Base-by-base conservation (phyloP, 495 filamentous ascomycete species). In the Neurospora cerealis region DNA sequence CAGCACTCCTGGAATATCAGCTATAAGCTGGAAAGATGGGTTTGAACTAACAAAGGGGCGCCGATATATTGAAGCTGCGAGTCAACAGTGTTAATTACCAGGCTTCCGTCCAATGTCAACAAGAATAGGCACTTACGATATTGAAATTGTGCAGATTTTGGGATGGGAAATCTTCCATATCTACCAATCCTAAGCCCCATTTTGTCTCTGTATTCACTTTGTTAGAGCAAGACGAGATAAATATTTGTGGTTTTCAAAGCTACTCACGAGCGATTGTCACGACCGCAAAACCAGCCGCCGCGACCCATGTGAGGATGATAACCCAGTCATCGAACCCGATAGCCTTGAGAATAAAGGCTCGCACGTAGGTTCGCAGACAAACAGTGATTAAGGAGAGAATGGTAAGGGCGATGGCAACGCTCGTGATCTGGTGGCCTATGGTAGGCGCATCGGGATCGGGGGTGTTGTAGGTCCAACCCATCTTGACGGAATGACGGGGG, bases 401-500 rank as follows among this genome's bases (percentile, higher is more conserved):
- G 15, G 81, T 84, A 44, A 85, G 75, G 36, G 77, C 70, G 5
- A 73, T 71, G 9, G 80, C 78, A 41, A 84, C 76, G 24, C 78
- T 79, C 4, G 80, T 77, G 70, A 85, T 82, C 46, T 73, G 62
- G 4, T 79, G 79, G 42, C 79, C 81, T 44, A 79, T 79, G 9
- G 82, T 84, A 34, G 79, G 78, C 24, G 81, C 81, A 77, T 83
- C 75, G 21, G 77, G 76, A 66, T 82, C 73, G 19, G 32, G 48
- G 44, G 81, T 81, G 74, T 84, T 84, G 78, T 79, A 81, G 2
- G 81, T 83, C 83, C 82, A 85, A 34, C 79, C 82, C 83, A 85
- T 85, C 17, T 69, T 74, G 74, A 13, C 54, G 28, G 54, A 28
- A 62, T 28, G 54, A 54, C 36, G 66, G 54, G 37, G 36, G n/a